Evolutionary conservation across 1,139 yeast genomes (phyloP).

Genomic region (Debaryomyces singareniensis): DNA sequence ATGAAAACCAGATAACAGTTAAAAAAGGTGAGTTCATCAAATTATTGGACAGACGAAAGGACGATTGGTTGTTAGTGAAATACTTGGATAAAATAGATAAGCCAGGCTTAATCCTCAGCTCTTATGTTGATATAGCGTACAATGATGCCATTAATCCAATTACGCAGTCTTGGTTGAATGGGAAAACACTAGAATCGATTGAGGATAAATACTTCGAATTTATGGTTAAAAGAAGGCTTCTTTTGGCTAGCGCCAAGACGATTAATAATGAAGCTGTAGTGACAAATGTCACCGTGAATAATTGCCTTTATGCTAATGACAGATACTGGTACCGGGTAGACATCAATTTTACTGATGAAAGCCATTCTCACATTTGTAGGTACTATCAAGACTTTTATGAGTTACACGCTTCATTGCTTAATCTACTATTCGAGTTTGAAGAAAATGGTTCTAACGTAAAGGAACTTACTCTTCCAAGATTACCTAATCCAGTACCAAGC

Average conservation of each 20-base stretch:
- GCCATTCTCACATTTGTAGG: conserved; percentile 25
- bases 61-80: conserved; percentile 42
- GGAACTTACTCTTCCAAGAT: conserved; percentile 26
- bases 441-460: not conserved
- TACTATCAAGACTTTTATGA: conserved; percentile 41
- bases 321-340: conserved; percentile 41
- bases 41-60: conserved; percentile 30
- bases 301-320: conserved; percentile 28
- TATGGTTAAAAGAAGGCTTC: conserved; percentile 8
- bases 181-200: conserved; percentile 1
- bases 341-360: conserved; percentile 24
- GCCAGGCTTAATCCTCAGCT: conserved; percentile 39
- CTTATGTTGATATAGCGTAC: conserved; percentile 40
- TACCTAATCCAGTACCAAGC: conserved; percentile 38
- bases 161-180: conserved; percentile 28
- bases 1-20: conserved; percentile 25
- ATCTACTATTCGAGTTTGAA: conserved; percentile 3
- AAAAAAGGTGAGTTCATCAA: conserved; percentile 36
- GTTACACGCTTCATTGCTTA: conserved; percentile 25
- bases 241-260: conserved; percentile 15
- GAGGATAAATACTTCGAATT: conserved; percentile 9
- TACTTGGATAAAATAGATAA: conserved; percentile 28
- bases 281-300: conserved; percentile 23
- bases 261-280: conserved; percentile 29
- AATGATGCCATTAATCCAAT: conserved; percentile 34